Conservation (phyloP, 1,139 yeast species). For the Protomyces inundatus region DNA sequence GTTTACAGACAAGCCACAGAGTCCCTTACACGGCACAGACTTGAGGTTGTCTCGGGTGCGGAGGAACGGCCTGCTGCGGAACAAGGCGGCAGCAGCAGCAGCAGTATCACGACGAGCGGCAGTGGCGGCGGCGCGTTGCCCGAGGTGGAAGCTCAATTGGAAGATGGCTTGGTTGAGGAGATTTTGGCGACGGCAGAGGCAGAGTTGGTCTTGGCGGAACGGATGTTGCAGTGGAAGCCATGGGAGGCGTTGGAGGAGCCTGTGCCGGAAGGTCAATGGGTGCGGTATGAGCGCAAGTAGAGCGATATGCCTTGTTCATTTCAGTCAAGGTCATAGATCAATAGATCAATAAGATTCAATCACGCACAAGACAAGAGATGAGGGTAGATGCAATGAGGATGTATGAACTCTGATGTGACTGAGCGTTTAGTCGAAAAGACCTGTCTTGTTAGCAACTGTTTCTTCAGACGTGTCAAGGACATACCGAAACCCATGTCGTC, state of each 20-base stretch:
- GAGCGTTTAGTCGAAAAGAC: background rate
- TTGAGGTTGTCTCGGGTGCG: conserved; percentile 48
- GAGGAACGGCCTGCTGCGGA: background rate
- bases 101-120: too few relatives aligned
- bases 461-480: conserved; percentile 38
- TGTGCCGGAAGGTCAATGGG: conserved; percentile 37
- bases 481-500: conserved; percentile 49
- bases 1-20: conserved; percentile 74
- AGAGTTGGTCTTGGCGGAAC: conserved; percentile 63
- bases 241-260: conserved; percentile 44
- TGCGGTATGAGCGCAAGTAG: background rate
- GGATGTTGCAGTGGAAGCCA: conserved; percentile 64
- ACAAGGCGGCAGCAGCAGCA: background rate
- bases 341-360: background rate
- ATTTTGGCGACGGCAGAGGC: conserved; percentile 76
- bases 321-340: too few relatives aligned
- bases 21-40: conserved; percentile 64
- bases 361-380: background rate
- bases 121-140: conserved; percentile 59
- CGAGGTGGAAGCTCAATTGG: conserved; percentile 67
- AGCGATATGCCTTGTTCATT: background rate
- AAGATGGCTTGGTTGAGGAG: conserved; percentile 82
- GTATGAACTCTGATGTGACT: background rate
- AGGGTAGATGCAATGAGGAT: background rate
- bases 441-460: background rate